Percentiles rank a stretch among this genome's conserved stretches.
Evolutionary conservation across 805 yeast genomes (phyloP).

Genomic region (Lachancea lanzarotensis): DNA sequence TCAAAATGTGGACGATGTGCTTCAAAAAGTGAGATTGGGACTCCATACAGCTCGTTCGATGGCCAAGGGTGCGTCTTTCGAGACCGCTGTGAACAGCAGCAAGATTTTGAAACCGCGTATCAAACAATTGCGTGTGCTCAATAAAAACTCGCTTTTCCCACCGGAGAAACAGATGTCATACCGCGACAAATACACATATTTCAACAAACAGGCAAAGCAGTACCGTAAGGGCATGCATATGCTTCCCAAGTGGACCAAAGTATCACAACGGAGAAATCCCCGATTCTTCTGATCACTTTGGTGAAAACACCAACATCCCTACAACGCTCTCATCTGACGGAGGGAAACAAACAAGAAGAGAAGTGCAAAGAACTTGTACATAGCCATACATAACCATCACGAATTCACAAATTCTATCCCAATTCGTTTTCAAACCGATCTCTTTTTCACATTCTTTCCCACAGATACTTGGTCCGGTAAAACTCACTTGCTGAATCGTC

Average conservation of each 20-base stretch:
- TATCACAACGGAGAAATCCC: conserved; percentile 75
- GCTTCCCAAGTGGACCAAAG: conserved; percentile 88
- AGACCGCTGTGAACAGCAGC: conserved; percentile 14
- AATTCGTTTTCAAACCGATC: neutral
- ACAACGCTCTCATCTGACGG: neutral
- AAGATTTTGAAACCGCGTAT: conserved; percentile 25
- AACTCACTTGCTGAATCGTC: conserved; percentile 52
- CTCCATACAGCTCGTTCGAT: conserved; percentile 24
- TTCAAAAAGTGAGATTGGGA: conserved; percentile 39
- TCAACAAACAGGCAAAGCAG: conserved; percentile 62
- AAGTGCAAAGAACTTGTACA: neutral
- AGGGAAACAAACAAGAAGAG: too few relatives aligned
- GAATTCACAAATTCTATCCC: neutral
- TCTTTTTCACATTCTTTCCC: conserved; percentile 56
- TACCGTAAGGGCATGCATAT: conserved; percentile 86
- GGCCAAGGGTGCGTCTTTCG: conserved; percentile 17
- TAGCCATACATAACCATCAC: too few relatives aligned
- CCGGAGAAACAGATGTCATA: conserved; percentile 76
- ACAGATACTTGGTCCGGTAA: conserved; percentile 66
- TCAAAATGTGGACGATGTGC: conserved; percentile 71
- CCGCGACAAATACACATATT: conserved; percentile 81
- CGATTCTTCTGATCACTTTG: conserved; percentile 43
- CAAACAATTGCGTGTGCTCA: conserved; percentile 22
- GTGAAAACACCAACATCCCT: neutral
- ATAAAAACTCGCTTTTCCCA: conserved; percentile 48